Base-by-base conservation (phyloP, 1,139 yeast genomes). In the Kurtzmaniella quercitrusa region DNA sequence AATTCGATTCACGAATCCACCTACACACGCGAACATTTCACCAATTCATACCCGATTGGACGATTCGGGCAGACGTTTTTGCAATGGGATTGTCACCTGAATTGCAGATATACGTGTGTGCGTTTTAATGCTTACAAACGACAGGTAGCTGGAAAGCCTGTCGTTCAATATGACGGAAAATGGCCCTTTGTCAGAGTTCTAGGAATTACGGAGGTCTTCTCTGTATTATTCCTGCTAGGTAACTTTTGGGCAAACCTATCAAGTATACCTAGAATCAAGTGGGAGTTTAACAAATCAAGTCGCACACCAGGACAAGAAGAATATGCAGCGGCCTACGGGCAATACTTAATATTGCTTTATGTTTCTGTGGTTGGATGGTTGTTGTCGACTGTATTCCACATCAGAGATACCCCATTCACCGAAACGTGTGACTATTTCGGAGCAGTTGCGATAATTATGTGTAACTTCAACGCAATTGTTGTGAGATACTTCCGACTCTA, bases 361-460 rank as follows among this genome's bases (percentile, higher is more conserved):
- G 56, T 68, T 3, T 61, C 69, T 7, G 50, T 69, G 43, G 41
- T 58, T 2, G 77, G 76, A 2, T 72, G 78, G 78, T 36, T 47
- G 1, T 65, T 64, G 44, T 69, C 75, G 44, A 57, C 63, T 3
- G 42, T 71, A 16, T 72, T 71, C 50, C 78, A 72, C 49, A 62
- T 62, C 22, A 55, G 74, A 38, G 78, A 72, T 47, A 58, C 57
- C 26, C 51, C 65, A 0, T n/a, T 58, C 2, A 70, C 76, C 2
- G 78, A 72, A 46, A 60, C 71, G 2, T 50, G 71, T 41, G 78
- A 72, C 49, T 72, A 72, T 48, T 62, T 63, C 45, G 77, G 77
- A 0, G 78, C 78, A 1, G 67, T 70, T 36, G 63, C 64, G 17
- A 68, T 72, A 3, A 61, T 72, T 6, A 49, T 70, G 32, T 55